Evolutionary conservation across 2,329 filamentous ascomycete species (phyloP).

Genomic region (Myrmaecium sp.): DNA sequence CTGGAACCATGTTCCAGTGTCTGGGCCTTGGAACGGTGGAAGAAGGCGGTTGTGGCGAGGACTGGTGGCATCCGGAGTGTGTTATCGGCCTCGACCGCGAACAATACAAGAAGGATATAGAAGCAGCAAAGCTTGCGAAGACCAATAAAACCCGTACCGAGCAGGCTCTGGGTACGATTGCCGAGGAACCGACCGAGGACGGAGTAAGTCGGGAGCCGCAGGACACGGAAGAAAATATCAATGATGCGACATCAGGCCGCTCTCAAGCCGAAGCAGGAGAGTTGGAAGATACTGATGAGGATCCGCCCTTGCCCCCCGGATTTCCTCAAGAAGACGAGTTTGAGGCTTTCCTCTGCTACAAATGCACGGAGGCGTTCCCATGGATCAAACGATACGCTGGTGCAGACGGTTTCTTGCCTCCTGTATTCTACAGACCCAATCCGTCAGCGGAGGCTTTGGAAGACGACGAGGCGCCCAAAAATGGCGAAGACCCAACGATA

Average conservation of each 20-base stretch:
- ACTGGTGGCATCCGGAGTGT: conserved; percentile 96
- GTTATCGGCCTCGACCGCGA: conserved; percentile 62
- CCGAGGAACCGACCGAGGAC: conserved; percentile 3
- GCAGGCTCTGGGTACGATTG: too few species aligned
- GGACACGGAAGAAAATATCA: too few species aligned
- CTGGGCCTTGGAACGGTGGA: conserved; percentile 65
- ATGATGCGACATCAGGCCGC: too few species aligned
- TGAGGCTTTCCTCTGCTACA: conserved; percentile 82
- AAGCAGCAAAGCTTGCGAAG: conserved; percentile 8
- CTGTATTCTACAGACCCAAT: conserved; percentile 39
- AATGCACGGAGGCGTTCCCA: conserved; percentile 70
- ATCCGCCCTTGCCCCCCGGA: conserved; percentile 57
- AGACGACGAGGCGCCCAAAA: conserved; percentile 14
- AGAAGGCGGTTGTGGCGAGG: conserved; percentile 81
- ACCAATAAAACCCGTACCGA: conserved; percentile 9
- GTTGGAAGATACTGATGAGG: conserved; percentile 26
- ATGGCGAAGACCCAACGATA: conserved; percentile 9
- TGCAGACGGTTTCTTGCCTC: conserved; percentile 58
- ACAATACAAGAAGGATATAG: conserved; percentile 41
- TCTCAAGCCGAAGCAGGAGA: conserved; percentile 39
- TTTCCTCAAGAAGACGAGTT: conserved; percentile 86
- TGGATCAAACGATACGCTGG: conserved; percentile 88
- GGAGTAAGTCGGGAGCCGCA: conserved; percentile 9
- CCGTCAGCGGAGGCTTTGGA: too few species aligned
- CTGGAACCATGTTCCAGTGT: conserved; percentile 97